Evolutionary conservation across 2,329 filamentous ascomycete species (phyloP).

Genomic region (Fusarium sp.): DNA sequence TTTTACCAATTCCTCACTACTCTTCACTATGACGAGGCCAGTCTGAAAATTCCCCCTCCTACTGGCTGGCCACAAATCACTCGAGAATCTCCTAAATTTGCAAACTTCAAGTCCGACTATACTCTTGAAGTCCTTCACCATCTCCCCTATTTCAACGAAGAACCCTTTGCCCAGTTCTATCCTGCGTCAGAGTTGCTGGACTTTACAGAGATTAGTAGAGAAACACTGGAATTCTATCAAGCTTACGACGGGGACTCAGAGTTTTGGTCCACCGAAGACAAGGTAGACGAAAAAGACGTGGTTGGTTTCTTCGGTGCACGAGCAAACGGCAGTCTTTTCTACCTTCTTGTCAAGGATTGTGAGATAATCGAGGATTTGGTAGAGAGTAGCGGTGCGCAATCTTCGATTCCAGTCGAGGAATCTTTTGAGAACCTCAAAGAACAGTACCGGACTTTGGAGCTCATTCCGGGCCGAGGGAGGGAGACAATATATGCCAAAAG

Average conservation of each 20-base stretch:
- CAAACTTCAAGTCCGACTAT: background rate
- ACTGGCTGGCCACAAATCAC: background rate
- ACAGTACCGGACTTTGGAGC: background rate
- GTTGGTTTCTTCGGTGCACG: background rate
- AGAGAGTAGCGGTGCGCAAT: accelerated
- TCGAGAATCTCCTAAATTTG: background rate
- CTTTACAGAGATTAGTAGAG: background rate
- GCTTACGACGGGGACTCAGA: background rate
- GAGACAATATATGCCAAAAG: constrained; percentile 3
- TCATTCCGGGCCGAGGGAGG: background rate
- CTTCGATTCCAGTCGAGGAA: background rate
- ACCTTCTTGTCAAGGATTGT: background rate
- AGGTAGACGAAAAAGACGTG: background rate
- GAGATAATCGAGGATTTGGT: background rate
- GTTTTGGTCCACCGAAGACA: background rate
- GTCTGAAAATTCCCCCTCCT: background rate
- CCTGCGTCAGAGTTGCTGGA: background rate
- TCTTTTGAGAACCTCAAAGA: background rate
- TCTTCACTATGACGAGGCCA: background rate
- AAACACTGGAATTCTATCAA: background rate
- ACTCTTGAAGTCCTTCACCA: constrained; percentile 2
- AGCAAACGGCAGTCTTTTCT: background rate
- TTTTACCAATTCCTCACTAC: constrained; percentile 2
- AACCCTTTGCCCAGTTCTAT: background rate
- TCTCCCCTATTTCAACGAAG: background rate